Conservation (phyloP, 306 rosid species). For the Rubus idaeus region DNA sequence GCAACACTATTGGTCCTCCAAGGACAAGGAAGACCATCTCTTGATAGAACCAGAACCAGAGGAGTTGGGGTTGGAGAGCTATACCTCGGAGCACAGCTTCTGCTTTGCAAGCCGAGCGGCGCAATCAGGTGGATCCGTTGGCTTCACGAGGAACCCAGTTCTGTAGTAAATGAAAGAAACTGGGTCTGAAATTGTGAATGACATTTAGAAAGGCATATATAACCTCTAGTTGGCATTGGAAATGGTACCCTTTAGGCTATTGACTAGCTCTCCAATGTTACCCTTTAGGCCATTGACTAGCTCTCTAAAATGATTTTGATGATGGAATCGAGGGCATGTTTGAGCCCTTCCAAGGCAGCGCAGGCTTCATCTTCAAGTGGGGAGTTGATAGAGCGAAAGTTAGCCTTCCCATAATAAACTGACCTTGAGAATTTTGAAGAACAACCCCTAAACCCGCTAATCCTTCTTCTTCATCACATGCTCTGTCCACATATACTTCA, state of each 20-base stretch:
- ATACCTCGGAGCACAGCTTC: no score
- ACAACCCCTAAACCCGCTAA: background rate
- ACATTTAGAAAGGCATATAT: no score
- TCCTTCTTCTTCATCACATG: background rate
- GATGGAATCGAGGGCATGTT: background rate
- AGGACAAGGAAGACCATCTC: background rate
- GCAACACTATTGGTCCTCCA: background rate
- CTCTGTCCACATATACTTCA: background rate
- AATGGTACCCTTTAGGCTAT: background rate
- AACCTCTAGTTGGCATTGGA: background rate
- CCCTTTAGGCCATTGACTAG: background rate
- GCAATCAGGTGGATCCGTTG: no score
- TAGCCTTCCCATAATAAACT: background rate
- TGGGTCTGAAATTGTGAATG: no score
- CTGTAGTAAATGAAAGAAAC: no score
- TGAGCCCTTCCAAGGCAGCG: background rate
- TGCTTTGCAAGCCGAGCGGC: no score
- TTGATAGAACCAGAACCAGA: background rate
- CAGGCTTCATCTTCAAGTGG: background rate
- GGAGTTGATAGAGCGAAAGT: background rate
- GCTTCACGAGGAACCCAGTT: no score
- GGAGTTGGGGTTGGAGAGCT: background rate
- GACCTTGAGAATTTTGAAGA: background rate
- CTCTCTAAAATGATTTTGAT: background rate
- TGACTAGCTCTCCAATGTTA: background rate